Base-by-base conservation (phyloP, 2,329 filamentous ascomycete species). In the Nothophoma quercina region DNA sequence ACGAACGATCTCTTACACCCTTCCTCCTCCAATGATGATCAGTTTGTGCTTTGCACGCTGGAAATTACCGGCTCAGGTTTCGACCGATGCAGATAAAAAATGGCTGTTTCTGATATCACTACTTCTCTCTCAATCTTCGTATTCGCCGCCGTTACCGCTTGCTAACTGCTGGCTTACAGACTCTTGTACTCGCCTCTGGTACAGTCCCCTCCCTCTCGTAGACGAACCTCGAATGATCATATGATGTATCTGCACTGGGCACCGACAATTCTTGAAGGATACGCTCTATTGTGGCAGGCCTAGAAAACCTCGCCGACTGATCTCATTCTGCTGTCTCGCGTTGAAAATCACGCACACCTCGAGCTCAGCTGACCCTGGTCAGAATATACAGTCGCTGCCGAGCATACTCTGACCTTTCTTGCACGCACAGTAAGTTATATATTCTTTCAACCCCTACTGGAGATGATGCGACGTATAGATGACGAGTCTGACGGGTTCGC, bases 281-380 rank as follows among this genome's bases (percentile, higher is more conserved):
- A 89, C 85, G 91, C 91, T 90, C 72, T 79, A 84, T 90, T 90
- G 91, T 78, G 91, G 90, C 91, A 96, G 91, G 92, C 92, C 91
- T 96, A 96, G 91, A 96, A 96, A 96, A 96, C 93, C 92, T 96
- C 87, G 91, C 90, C 92, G 90, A 93, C 92, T 96, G 92, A 96
- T 79, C 71, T 42, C 36, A 47, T 51, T 51, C 29, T 34, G 19
- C 25, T 21, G 33, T n/a, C 35, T 52, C 30, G 18, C 26, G 50
- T 26, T 19, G 25, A 38, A 30, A 5, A 36, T 9, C 35, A 39
- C 7, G 16, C 15, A 18, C 15, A 26, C 23, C 25, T 22, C 32
- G 46, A 47, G 29, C 16, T 42, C 8, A 35, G 44, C 58, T 64
- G 51, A 67, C 43, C 29, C 16, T 29, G 15, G 28, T 41, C 32